Evolutionary conservation across 306 rosid species (phyloP).

Genomic region (Clitoria ternatea): DNA sequence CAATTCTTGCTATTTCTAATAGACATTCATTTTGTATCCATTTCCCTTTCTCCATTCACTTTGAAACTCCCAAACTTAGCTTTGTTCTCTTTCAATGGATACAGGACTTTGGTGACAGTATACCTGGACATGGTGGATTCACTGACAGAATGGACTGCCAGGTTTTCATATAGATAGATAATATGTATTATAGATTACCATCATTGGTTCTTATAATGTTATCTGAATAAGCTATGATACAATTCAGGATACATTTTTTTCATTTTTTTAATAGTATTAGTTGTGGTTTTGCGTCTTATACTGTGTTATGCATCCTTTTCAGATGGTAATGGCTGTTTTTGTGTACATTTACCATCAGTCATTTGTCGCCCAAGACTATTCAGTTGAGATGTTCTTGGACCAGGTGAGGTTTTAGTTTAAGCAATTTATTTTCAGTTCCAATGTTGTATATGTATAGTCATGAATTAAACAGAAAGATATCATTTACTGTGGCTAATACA

Average conservation of each 20-base stretch:
- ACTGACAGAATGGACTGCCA: slow-evolving; percentile 99
- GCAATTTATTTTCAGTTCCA: background rate
- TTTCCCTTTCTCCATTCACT: background rate
- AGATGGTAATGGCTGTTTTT: slow-evolving; percentile 99
- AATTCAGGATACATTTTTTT: background rate
- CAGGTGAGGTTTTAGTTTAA: slow-evolving; percentile 48
- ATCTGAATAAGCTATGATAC: background rate
- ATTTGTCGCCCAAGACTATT: slow-evolving; percentile 58
- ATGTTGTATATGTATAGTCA: background rate
- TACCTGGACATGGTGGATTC: slow-evolving; percentile 99
- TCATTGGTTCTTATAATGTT: background rate
- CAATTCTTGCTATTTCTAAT: slow-evolving; percentile 7
- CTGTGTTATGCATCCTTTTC: slow-evolving; percentile 24
- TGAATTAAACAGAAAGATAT: background rate
- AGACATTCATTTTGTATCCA: background rate
- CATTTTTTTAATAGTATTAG: background rate
- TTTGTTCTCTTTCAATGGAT: slow-evolving; percentile 22
- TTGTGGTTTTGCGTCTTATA: background rate
- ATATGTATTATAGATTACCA: background rate
- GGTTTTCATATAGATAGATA: slow-evolving; percentile 38
- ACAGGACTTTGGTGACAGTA: slow-evolving; percentile 94
- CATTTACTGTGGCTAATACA: background rate
- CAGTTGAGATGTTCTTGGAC: slow-evolving; percentile 71
- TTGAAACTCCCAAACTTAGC: slow-evolving; percentile 5
- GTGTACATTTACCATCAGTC: slow-evolving; percentile 93